A percentile compares a stretch with the other conserved stretches of the same genome.
Evolutionary conservation across 371 early-diverging fungal species (phyloP).

Genomic region (Mucor velutinosus): DNA sequence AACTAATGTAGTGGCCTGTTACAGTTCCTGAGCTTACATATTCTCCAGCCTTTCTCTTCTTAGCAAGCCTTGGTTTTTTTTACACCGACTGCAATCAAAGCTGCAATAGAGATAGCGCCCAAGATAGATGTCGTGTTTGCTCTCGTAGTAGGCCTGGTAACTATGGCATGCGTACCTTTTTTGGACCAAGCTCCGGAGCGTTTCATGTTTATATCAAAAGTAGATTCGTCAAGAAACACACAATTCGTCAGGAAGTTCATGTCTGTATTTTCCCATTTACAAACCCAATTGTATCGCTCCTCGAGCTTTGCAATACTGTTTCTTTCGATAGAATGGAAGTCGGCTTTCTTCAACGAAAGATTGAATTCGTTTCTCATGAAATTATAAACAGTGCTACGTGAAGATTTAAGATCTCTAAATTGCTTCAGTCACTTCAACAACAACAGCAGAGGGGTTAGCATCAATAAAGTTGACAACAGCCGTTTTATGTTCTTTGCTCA

Average conservation of each 20-base stretch:
- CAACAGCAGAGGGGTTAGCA: constrained; percentile 20
- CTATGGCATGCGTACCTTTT: constrained; percentile 16
- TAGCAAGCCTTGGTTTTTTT: no score
- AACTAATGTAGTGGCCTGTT: no score
- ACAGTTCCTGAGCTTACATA: no score
- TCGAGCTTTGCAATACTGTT: not conserved
- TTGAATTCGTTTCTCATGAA: constrained; percentile 16
- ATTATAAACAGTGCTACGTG: constrained; percentile 15
- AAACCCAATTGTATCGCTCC: no score
- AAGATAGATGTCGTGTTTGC: constrained; percentile 9
- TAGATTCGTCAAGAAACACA: constrained; percentile 17
- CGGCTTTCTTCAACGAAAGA: constrained; percentile 18
- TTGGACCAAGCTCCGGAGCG: constrained; percentile 19
- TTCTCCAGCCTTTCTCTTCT: no score
- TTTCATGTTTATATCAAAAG: constrained; percentile 23
- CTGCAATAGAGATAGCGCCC: no score
- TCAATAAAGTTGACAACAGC: constrained; percentile 12
- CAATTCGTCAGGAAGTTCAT: no score
- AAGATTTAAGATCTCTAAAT: constrained; percentile 10
- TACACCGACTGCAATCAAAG: no score
- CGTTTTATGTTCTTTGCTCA: constrained; percentile 15
- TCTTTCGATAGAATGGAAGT: constrained; percentile 16
- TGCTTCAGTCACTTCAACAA: constrained; percentile 11
- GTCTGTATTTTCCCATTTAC: no score
- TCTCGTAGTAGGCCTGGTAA: constrained; percentile 22